Evolutionary conservation across 2,329 filamentous ascomycete species (phyloP).

Genomic region (Ophiocordyceps unilateralis): DNA sequence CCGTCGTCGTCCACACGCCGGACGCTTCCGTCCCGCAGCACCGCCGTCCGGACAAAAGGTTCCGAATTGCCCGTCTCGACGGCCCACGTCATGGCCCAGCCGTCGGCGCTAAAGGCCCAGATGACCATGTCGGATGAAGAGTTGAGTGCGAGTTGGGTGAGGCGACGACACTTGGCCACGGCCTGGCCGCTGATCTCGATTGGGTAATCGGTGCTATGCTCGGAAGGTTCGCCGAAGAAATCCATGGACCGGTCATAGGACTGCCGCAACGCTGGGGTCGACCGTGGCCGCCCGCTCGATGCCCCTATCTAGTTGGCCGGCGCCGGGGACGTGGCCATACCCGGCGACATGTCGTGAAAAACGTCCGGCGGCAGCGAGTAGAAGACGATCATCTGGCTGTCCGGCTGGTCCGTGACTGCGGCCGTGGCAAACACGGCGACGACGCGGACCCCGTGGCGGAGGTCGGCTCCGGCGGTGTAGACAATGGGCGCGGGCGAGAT

Average conservation of each 20-base stretch:
- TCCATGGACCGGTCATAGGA: slow-evolving; percentile 8
- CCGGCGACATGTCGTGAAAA: slow-evolving; percentile 20
- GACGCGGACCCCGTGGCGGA: slow-evolving; percentile 38
- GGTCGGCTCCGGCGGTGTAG: slow-evolving; percentile 39
- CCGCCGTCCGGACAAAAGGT: slow-evolving; percentile 5
- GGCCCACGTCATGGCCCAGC: slow-evolving; percentile 16
- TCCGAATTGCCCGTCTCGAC: slow-evolving; percentile 9
- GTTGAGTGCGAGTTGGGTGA: slow-evolving; percentile 16
- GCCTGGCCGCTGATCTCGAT: slow-evolving; percentile 14
- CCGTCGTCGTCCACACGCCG: slow-evolving; percentile 13
- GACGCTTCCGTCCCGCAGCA: slow-evolving; percentile 15
- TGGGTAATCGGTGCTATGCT: slow-evolving; percentile 8
- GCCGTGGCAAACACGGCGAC: slow-evolving; percentile 35
- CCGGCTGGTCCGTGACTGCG: background rate
- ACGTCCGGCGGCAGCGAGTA: slow-evolving; percentile 44
- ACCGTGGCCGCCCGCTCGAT: slow-evolving; percentile 1
- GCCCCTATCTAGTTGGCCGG: slow-evolving; percentile 1
- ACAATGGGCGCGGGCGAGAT: slow-evolving; percentile 23
- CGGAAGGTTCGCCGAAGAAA: slow-evolving; percentile 5
- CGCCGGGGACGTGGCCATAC: slow-evolving; percentile 2
- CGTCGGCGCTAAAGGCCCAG: slow-evolving; percentile 17
- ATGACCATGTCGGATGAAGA: slow-evolving; percentile 16
- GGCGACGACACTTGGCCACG: slow-evolving; percentile 13
- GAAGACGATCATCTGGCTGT: slow-evolving; percentile 30
- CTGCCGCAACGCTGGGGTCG: slow-evolving; percentile 6